These are phyloP conservation scores for Teunomyces gatunensis DNA, from an alignment of 805 yeast species.

Conservation along the genomic window DNA sequence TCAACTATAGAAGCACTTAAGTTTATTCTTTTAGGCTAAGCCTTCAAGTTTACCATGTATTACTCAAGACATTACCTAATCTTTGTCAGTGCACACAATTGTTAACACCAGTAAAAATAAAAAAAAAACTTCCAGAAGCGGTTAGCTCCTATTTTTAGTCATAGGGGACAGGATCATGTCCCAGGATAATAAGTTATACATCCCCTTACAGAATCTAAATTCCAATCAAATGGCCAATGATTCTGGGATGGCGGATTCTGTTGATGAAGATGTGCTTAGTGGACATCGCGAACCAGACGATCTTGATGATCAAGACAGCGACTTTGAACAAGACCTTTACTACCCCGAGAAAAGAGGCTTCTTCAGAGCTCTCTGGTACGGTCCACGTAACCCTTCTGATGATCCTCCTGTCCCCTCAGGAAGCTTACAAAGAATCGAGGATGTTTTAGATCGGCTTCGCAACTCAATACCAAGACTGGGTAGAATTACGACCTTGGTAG, in stretches of 20 bases:
- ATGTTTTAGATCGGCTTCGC: conserved; percentile 40
- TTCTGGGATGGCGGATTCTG: background rate
- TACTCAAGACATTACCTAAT: too few relatives aligned
- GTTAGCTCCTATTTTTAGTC: background rate
- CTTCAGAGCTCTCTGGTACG: conserved; percentile 47
- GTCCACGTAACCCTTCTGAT: conserved; percentile 40
- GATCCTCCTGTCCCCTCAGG: conserved; percentile 9
- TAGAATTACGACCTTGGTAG: conserved; percentile 27
- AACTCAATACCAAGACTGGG: conserved; percentile 21
- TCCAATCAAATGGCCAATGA: background rate
- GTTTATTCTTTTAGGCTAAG: too few relatives aligned
- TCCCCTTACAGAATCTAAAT: background rate
- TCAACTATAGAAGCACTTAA: too few relatives aligned
- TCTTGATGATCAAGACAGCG: background rate
- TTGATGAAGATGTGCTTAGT: background rate
- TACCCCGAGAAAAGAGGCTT: conserved; percentile 13
- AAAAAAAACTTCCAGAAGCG: background rate
- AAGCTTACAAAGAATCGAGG: conserved; percentile 35
- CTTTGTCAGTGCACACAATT: too few relatives aligned
- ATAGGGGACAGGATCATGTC: conserved; percentile 1
- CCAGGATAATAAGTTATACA: background rate
- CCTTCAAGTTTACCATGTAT: too few relatives aligned
- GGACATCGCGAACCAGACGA: background rate
- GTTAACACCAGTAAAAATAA: background rate
- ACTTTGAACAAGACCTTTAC: background rate